These are phyloP conservation scores for Nepenthes mirabilis DNA, from an alignment of 148 eudicot genomes.

Conservation along the genomic window DNA sequence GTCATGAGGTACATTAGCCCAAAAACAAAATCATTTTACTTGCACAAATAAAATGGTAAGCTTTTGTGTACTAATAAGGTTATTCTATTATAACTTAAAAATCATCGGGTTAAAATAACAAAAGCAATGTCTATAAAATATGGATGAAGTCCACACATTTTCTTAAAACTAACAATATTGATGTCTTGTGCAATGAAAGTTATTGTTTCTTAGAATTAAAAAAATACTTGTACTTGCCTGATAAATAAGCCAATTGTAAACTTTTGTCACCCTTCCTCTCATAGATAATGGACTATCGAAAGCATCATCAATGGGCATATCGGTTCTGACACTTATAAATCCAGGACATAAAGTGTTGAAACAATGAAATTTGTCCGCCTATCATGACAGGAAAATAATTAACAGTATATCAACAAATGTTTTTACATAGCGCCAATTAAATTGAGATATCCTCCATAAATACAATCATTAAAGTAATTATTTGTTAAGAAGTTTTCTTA, in stretches of 20 bases:
- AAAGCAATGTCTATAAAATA: too few species aligned
- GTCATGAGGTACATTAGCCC: not conserved
- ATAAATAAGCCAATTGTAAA: not conserved
- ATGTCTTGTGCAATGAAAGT: too few species aligned
- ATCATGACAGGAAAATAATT: too few species aligned
- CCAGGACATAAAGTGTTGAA: constrained; percentile 9
- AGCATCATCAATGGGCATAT: constrained; percentile 1
- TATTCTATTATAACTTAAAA: too few species aligned
- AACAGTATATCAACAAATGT: too few species aligned
- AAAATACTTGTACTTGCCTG: not conserved
- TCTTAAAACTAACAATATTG: too few species aligned
- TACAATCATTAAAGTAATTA: not conserved
- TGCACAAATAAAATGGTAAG: not conserved
- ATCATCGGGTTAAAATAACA: too few species aligned
- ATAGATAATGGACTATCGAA: not conserved
- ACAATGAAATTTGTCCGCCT: constrained; percentile 5
- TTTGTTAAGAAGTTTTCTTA: not conserved
- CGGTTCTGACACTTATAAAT: constrained; percentile 5
- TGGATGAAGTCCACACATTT: too few species aligned
- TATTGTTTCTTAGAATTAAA: too few species aligned
- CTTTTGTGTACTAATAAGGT: not conserved
- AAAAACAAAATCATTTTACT: too few species aligned
- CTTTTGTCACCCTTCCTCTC: not conserved
- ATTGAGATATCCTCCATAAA: not conserved
- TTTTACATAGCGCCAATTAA: not conserved